A percentile compares a stretch with the other conserved stretches of the same genome.
Evolutionary conservation across 2,329 filamentous ascomycete species (phyloP).

Genomic region (Scytalidium lignicola): DNA sequence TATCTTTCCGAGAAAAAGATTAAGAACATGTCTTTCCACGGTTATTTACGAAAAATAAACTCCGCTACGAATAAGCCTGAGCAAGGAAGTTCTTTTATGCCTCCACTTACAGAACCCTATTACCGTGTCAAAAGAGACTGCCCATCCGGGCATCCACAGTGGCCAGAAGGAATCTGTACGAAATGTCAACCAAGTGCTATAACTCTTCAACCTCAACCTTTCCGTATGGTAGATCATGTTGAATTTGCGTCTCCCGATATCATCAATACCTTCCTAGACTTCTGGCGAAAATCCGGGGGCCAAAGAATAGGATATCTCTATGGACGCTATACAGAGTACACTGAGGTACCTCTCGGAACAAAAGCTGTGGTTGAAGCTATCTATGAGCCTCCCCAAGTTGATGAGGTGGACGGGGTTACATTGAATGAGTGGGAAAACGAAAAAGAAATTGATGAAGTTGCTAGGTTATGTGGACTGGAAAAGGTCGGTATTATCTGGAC

Average conservation of each 20-base stretch:
- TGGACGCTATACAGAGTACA: conserved; percentile 84
- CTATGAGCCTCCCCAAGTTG: conserved; percentile 88
- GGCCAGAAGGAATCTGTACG: conserved; percentile 95
- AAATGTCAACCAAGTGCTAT: conserved; percentile 98
- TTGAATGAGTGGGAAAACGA: conserved; percentile 82
- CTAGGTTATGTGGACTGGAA: conserved; percentile 76
- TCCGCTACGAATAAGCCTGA: conserved; percentile 95
- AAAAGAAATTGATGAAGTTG: conserved; percentile 73
- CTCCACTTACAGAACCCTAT: conserved; percentile 86
- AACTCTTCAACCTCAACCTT: conserved; percentile 86
- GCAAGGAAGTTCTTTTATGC: conserved; percentile 90
- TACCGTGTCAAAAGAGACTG: conserved; percentile 86
- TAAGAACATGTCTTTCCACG: conserved; percentile 96
- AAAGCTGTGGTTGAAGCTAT: conserved; percentile 97
- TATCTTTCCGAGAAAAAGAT: conserved; percentile 96
- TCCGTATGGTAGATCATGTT: conserved; percentile 97
- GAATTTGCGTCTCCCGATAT: conserved; percentile 84
- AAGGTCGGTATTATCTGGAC: conserved; percentile 93
- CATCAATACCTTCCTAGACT: conserved; percentile 84
- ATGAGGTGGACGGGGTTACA: conserved; percentile 84
- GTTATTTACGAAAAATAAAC: conserved; percentile 91
- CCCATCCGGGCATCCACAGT: conserved; percentile 85
- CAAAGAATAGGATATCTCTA: conserved; percentile 90
- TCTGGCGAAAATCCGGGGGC: conserved; percentile 80
- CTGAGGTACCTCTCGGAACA: conserved; percentile 85